These are phyloP conservation scores for Backusella luteola DNA, from an alignment of 192 early-diverging fungal species.

Conservation along the genomic window DNA sequence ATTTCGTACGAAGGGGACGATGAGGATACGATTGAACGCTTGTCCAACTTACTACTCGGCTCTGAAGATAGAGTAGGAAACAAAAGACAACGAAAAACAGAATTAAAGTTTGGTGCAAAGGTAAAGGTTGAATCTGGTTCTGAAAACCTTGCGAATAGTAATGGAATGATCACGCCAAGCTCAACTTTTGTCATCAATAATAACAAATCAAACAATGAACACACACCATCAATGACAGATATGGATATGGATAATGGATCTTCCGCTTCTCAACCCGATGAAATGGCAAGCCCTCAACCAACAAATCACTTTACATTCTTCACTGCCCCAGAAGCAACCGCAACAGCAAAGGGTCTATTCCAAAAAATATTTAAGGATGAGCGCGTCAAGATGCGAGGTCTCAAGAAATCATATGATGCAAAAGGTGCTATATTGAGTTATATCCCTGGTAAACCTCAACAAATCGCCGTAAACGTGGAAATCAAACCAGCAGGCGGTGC, in stretches of 20 bases:
- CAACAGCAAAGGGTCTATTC: not conserved
- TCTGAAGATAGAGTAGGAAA: not conserved
- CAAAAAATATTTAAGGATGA: slow-evolving; percentile 1
- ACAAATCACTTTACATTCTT: not conserved
- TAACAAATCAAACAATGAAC: not conserved
- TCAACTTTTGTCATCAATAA: not conserved
- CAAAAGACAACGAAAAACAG: not conserved
- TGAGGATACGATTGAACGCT: not conserved
- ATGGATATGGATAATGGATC: not conserved
- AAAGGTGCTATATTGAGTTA: not conserved
- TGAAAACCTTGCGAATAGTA: not conserved
- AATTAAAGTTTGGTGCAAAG: not conserved
- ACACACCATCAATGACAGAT: not conserved
- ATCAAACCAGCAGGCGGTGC: not conserved
- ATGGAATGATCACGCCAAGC: not conserved
- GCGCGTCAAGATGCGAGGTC: not conserved
- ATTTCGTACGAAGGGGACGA: not conserved
- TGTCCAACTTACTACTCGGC: not conserved
- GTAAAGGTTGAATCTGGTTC: not conserved
- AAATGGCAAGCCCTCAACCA: not conserved
- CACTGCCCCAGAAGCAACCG: not conserved
- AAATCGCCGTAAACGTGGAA: not conserved
- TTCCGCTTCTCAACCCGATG: not conserved
- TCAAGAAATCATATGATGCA: slow-evolving; percentile 3
- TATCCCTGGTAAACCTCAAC: not conserved